Conservation (phyloP, 2,329 filamentous ascomycete species). For the Trichophaea hybrida region DNA sequence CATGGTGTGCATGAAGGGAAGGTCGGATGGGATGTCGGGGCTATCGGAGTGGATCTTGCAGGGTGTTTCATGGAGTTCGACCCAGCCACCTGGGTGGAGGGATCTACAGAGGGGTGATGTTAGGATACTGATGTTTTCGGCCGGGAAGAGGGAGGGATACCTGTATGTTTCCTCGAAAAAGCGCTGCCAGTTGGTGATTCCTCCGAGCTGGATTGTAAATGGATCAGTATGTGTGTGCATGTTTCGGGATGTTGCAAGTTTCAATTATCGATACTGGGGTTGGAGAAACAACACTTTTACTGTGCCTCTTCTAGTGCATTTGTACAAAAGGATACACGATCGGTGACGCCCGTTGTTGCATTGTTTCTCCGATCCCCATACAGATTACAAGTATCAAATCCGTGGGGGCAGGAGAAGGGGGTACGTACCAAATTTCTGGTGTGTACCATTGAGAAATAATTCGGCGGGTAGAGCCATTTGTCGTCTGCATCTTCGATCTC, state of each 20-base stretch:
- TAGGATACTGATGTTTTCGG: neutral
- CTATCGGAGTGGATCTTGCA: constrained; percentile 20
- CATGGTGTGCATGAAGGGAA: constrained; percentile 11
- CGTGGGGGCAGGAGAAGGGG: neutral
- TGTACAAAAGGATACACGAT: no score
- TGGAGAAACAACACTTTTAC: no score
- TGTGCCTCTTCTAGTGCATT: no score
- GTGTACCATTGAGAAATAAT: constrained; percentile 30
- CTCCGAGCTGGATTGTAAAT: constrained; percentile 7
- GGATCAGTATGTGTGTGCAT: constrained; percentile 33
- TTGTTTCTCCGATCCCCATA: neutral
- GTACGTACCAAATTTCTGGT: constrained; percentile 26
- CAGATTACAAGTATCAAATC: neutral
- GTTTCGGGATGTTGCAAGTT: no score
- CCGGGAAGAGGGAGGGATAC: neutral
- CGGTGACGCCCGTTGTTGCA: no score
- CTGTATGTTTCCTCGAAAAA: constrained; percentile 40
- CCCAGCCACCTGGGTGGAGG: constrained; percentile 27
- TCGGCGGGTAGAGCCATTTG: constrained; percentile 28
- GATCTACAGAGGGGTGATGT: neutral
- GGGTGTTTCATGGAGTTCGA: constrained; percentile 29
- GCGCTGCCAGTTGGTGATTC: constrained; percentile 41
- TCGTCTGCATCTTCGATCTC: constrained; percentile 29
- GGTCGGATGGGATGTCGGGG: constrained; percentile 15
- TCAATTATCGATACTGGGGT: no score